Base-by-base conservation (phyloP, 2,329 filamentous ascomycete species). In the Aspergillus ochraceus region DNA sequence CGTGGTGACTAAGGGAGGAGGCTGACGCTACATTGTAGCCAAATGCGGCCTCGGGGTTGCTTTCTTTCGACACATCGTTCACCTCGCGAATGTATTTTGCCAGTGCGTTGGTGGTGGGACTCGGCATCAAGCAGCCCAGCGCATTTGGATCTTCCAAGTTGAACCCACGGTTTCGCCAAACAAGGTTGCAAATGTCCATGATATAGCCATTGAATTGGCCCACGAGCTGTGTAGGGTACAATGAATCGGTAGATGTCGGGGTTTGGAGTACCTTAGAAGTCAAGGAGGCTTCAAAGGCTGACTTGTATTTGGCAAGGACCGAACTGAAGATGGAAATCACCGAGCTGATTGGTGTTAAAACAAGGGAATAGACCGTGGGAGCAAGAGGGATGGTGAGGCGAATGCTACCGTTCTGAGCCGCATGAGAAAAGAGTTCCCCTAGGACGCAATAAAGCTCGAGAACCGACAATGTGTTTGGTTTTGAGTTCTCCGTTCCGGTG, bases 161-260 rank as follows among this genome's bases (percentile, higher is more conserved):
- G 60, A 96, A 88, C 1, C 89, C 91, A 12, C 88, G 85, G 22
- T 86, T 85, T 9, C 91, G 85, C 91, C 91, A 96, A 51, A 95
- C 74, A 54, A 90, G 86, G 71, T 96, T 96, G 79, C 91, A 93
- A 32, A 92, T 84, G 71, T 96, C 92, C 86, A 95, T 93, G 32
- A 96, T 83, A 71, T 90, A 92, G 22, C 89, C 89, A 72, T 96
- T 96, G 78, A 95, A 93, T 24, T 83, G 78, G 64, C 86, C 85
- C 46, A 92, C 84, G 58, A 89, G 85, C 32, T 80, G 76, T 47
- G 84, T 80, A 29, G 86, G 81, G 62, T 88, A 89, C 62, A 75
- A 65, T n/a, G 64, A 74, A 63, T 69, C 67, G 51, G 64, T 58
- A 45, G 54, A 71, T 52, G 65, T 74, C 66, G 66, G 73, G 66